These are phyloP conservation scores for Phialophora expanda DNA, from an alignment of 2,329 filamentous ascomycete genomes.

Conservation along the genomic window DNA sequence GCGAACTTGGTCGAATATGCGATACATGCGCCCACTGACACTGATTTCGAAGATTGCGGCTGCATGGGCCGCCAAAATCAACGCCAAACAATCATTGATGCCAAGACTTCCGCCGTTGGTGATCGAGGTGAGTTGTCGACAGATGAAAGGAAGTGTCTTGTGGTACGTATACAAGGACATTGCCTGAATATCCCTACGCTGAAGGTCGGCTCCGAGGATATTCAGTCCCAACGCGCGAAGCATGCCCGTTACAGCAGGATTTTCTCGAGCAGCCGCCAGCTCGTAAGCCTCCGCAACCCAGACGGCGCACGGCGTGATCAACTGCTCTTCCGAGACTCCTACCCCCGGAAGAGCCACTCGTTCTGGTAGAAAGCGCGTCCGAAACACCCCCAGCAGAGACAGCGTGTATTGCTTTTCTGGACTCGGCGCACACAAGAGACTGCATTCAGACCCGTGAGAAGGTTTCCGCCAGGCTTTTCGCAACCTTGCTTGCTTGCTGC, in stretches of 20 bases:
- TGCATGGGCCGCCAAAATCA: constrained; percentile 12
- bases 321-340: constrained; percentile 6
- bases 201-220: constrained; percentile 5
- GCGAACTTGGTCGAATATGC: constrained; percentile 8
- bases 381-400: constrained; percentile 9
- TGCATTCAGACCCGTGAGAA: background rate
- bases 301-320: constrained; percentile 9
- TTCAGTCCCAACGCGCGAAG: constrained; percentile 6
- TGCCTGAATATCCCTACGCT: constrained; percentile 4
- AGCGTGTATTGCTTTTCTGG: constrained; percentile 16
- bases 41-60: constrained; percentile 12
- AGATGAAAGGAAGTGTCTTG: background rate
- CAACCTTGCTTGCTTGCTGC: background rate
- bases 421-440: background rate
- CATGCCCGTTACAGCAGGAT: constrained; percentile 7
- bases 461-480: background rate
- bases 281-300: constrained; percentile 14
- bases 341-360: constrained; percentile 2
- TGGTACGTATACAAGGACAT: background rate
- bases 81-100: background rate
- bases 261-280: constrained; percentile 1
- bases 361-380: constrained; percentile 6
- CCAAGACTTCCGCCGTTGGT: background rate
- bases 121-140: constrained; percentile 8
- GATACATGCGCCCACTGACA: background rate